Percentiles rank a stretch among this genome's conserved stretches.
Evolutionary conservation across 2,329 filamentous ascomycete species (phyloP).

Genomic region (Alternaria panax): DNA sequence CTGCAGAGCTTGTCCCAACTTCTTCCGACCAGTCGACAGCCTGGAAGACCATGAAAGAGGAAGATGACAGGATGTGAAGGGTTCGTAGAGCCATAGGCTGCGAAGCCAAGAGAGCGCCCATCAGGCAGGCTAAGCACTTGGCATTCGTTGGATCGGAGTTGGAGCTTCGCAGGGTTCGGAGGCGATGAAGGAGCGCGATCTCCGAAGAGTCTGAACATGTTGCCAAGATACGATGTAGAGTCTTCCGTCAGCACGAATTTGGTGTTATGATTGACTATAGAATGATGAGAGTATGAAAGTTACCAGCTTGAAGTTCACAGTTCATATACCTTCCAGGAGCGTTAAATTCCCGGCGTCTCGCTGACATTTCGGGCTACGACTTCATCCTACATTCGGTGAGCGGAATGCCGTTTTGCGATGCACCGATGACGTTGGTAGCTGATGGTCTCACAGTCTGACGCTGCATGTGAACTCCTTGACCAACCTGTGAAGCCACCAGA

Average conservation of each 20-base stretch:
- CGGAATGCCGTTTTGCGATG: background rate
- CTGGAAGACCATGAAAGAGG: constrained; percentile 54
- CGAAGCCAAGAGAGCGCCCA: constrained; percentile 50
- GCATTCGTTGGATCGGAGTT: constrained; percentile 20
- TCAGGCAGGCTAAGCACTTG: constrained; percentile 35
- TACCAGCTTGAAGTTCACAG: background rate
- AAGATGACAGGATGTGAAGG: constrained; percentile 48
- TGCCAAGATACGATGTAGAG: background rate
- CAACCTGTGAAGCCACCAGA: background rate
- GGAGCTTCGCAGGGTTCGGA: constrained; percentile 26
- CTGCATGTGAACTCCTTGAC: background rate
- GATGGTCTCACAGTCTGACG: background rate
- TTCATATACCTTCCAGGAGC: background rate
- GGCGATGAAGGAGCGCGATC: constrained; percentile 19
- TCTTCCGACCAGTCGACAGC: constrained; percentile 50
- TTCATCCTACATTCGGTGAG: background rate
- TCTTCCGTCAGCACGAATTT: background rate
- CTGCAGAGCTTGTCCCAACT: constrained; percentile 37
- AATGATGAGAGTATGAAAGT: background rate
- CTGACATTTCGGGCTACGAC: background rate
- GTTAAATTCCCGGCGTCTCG: background rate
- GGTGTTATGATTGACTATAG: background rate
- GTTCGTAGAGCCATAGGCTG: constrained; percentile 50
- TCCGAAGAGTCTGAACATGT: constrained; percentile 19
- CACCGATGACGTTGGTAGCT: background rate